A percentile compares a stretch with the other conserved stretches of the same genome.
Evolutionary conservation across 2,329 filamentous ascomycete genomes (phyloP).

Genomic region (Trichophyton schoenleinii): DNA sequence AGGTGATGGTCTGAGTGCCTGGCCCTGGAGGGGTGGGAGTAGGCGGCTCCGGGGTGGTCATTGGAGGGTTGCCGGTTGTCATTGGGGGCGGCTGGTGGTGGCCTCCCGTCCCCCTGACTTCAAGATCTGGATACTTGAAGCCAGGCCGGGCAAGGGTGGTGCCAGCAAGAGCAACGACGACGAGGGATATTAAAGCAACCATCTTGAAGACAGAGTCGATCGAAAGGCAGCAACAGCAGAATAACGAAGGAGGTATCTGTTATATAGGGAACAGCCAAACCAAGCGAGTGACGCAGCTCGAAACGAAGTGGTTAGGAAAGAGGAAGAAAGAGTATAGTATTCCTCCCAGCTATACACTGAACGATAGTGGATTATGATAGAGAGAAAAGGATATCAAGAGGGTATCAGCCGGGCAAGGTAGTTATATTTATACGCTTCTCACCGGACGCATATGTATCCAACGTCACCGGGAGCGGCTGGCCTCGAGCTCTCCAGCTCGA

Average conservation of each 20-base stretch:
- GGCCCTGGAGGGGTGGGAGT: not conserved
- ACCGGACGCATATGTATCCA: not conserved
- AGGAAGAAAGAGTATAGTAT: not conserved
- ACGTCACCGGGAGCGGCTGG: not conserved
- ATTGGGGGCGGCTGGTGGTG: not conserved
- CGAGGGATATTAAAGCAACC: not conserved
- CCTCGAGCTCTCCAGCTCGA: not conserved
- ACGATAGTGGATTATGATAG: conserved; percentile 2
- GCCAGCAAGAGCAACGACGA: conserved; percentile 3
- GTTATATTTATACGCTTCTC: not conserved
- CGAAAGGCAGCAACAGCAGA: not conserved
- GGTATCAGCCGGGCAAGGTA: not conserved
- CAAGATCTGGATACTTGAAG: not conserved
- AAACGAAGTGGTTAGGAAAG: not conserved
- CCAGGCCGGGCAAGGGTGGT: not conserved
- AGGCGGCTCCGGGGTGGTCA: not conserved
- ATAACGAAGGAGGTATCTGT: not conserved
- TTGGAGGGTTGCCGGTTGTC: not conserved
- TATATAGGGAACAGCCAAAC: not conserved
- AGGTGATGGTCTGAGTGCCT: conserved; percentile 10
- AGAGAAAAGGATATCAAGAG: not conserved
- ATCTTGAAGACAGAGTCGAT: not conserved
- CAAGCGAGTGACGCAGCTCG: not conserved
- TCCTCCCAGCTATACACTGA: not conserved
- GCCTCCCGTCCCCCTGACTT: not conserved